These are phyloP conservation scores for Saturnispora diversa DNA, from an alignment of 805 yeast species.

Conservation along the genomic window DNA sequence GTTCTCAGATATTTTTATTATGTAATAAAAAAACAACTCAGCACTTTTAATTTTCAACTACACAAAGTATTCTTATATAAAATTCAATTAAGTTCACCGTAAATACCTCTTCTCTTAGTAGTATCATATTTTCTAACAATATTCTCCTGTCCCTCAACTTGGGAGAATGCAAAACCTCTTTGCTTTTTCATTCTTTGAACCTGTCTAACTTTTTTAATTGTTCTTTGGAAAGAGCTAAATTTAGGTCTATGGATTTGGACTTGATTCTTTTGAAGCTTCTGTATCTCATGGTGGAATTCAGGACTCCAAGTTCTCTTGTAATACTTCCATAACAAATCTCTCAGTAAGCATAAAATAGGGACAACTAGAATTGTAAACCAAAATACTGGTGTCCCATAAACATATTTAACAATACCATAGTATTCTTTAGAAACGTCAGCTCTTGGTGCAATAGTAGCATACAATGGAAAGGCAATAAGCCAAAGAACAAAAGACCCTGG, in stretches of 20 bases:
- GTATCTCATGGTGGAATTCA: constrained; percentile 89
- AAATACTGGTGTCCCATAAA: constrained; percentile 70
- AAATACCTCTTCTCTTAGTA: constrained; percentile 49
- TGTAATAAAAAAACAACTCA: no score
- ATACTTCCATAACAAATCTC: constrained; percentile 93
- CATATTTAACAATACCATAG: constrained; percentile 64
- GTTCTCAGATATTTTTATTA: no score
- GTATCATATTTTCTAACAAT: constrained; percentile 93
- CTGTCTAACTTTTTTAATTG: constrained; percentile 94
- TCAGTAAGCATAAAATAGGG: constrained; percentile 66
- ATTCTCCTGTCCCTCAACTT: constrained; percentile 88
- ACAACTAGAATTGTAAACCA: constrained; percentile 79
- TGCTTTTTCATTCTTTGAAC: constrained; percentile 97
- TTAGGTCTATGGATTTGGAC: constrained; percentile 93
- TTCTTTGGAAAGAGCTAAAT: constrained; percentile 92
- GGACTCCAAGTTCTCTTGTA: constrained; percentile 88
- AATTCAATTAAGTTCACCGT: constrained; percentile 27
- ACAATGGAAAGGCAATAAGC: constrained; percentile 80
- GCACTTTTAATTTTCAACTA: no score
- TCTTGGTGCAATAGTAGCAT: constrained; percentile 77
- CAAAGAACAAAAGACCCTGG: constrained; percentile 88
- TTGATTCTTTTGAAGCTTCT: constrained; percentile 92
- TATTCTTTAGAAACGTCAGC: constrained; percentile 78
- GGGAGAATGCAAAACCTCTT: constrained; percentile 97
- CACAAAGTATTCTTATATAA: no score